Evolutionary conservation across 2,329 filamentous ascomycete genomes (phyloP).

Genomic region (Colletotrichum phormii): DNA sequence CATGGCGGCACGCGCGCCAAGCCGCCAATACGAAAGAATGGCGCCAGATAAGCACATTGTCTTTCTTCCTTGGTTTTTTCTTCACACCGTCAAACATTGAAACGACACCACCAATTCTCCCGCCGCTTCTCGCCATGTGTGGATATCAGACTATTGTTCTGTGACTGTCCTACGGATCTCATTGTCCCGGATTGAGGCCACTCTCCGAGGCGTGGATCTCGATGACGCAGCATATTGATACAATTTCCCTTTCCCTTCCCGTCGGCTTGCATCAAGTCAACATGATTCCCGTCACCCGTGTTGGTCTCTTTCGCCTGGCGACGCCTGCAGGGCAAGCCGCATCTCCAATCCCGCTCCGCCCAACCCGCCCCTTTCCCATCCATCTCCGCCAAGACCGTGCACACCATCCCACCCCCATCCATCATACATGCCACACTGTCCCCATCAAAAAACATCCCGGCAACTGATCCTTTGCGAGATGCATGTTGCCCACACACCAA

Average conservation of each 20-base stretch:
- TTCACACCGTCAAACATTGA: not conserved
- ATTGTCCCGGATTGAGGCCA: constrained; percentile 5
- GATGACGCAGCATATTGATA: constrained; percentile 18
- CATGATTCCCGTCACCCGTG: too few relatives aligned
- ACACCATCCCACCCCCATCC: constrained; percentile 1
- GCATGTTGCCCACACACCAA: not conserved
- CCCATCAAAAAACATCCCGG: not conserved
- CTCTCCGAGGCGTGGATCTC: constrained; percentile 3
- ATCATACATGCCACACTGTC: not conserved
- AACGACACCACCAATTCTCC: not conserved
- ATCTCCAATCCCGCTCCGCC: constrained; percentile 32
- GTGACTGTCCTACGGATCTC: not conserved
- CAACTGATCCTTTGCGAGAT: not conserved
- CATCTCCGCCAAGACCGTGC: constrained; percentile 30
- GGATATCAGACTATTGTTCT: not conserved
- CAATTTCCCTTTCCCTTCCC: not conserved
- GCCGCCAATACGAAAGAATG: constrained; percentile 13
- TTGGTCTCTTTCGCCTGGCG: not conserved
- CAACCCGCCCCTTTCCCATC: constrained; percentile 3
- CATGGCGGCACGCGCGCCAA: constrained; percentile 34
- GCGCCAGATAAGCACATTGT: constrained; percentile 7
- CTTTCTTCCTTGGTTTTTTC: not conserved
- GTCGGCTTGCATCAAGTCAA: not conserved
- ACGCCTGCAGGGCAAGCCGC: too few relatives aligned
- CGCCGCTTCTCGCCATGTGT: not conserved